These are phyloP conservation scores for Scutellaria barbata DNA, from an alignment of 257 asterid species.

Conservation along the genomic window DNA sequence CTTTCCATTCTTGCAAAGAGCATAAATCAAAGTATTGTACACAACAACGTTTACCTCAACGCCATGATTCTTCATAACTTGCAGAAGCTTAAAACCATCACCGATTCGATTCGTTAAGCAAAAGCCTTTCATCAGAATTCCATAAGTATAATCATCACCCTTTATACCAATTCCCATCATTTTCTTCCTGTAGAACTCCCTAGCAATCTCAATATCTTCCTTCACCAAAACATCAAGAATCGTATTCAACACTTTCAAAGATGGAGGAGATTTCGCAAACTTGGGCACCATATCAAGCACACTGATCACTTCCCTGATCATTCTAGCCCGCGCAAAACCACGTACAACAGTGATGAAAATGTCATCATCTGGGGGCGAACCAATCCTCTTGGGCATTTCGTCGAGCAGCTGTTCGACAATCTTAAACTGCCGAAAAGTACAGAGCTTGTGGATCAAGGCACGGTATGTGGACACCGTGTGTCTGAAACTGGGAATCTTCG, in stretches of 20 bases:
- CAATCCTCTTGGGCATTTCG: slow-evolving; percentile 76
- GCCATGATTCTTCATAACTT: slow-evolving; percentile 64
- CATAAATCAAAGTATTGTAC: slow-evolving; percentile 76
- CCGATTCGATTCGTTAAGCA: slow-evolving; percentile 85
- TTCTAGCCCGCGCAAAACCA: slow-evolving; percentile 75
- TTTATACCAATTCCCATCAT: slow-evolving; percentile 69
- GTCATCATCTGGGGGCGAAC: slow-evolving; percentile 66
- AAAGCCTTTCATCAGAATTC: slow-evolving; percentile 92
- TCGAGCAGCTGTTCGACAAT: slow-evolving; percentile 67
- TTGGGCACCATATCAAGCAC: slow-evolving; percentile 62
- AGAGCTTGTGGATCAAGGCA: slow-evolving; percentile 79
- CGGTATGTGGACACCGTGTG: slow-evolving; percentile 72
- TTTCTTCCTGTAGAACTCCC: slow-evolving; percentile 82
- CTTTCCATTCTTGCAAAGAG: slow-evolving; percentile 84
- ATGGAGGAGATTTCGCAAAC: slow-evolving; percentile 61
- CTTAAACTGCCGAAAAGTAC: slow-evolving; percentile 59
- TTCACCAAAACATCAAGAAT: slow-evolving; percentile 90
- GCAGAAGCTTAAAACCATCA: slow-evolving; percentile 87
- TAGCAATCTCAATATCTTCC: slow-evolving; percentile 85
- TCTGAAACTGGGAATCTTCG: slow-evolving; percentile 62
- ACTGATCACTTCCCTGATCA: slow-evolving; percentile 60
- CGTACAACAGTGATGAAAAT: slow-evolving; percentile 76
- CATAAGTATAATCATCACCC: slow-evolving; percentile 85
- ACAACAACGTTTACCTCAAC: slow-evolving; percentile 57
- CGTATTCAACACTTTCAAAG: slow-evolving; percentile 76